Percentiles rank a stretch among this genome's conserved stretches.
Conservation (phyloP, 208 protist genomes). For the Leishmania lainsoni region DNA sequence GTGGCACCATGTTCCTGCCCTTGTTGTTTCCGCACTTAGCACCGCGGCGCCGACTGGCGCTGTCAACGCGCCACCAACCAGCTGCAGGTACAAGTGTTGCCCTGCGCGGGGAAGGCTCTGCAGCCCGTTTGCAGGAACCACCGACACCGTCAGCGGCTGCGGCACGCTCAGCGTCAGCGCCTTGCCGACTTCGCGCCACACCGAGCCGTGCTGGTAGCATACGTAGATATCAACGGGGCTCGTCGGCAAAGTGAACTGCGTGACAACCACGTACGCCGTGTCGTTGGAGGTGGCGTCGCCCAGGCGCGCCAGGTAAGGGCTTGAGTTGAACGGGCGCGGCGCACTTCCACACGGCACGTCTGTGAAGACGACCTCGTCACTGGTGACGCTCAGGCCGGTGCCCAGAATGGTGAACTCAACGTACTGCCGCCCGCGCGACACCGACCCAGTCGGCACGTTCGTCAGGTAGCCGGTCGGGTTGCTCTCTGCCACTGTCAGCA, state of each 20-base stretch:
- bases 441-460: constrained; percentile 30
- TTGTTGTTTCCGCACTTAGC: constrained; percentile 44
- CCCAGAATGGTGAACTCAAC: constrained; percentile 68
- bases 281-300: constrained; percentile 36
- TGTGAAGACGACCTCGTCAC: constrained; percentile 73
- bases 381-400: constrained; percentile 35
- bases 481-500: constrained; percentile 46
- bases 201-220: constrained; percentile 52
- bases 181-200: constrained; percentile 73
- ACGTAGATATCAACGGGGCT: constrained; percentile 47
- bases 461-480: constrained; percentile 78
- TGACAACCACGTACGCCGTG: constrained; percentile 52
- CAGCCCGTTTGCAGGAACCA: constrained; percentile 34
- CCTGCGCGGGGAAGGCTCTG: constrained; percentile 59
- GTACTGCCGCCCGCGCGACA: constrained; percentile 71
- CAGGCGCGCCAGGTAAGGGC: constrained; percentile 42
- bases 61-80: constrained; percentile 24
- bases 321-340: constrained; percentile 36
- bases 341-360: constrained; percentile 52
- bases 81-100: constrained; percentile 68
- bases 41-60: constrained; percentile 30
- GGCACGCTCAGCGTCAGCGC: constrained; percentile 33
- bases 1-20: constrained; percentile 83
- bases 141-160: constrained; percentile 41
- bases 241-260: constrained; percentile 54